Evolutionary conservation across 169 alveolate genomes (phyloP).

Genomic region (Plasmodium billcollinsi): DNA sequence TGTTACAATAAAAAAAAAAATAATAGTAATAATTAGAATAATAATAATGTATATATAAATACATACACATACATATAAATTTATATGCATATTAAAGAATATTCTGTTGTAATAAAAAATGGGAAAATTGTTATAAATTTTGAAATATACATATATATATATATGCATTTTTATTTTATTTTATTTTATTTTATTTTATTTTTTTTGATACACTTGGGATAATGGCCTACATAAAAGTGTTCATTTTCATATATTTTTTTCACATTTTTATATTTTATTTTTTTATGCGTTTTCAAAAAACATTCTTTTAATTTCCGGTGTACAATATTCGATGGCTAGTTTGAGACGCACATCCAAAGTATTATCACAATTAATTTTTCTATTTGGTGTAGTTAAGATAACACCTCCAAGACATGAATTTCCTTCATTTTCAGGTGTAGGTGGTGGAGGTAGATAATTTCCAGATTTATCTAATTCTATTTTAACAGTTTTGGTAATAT

Average conservation of each 20-base stretch:
- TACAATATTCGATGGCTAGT: conserved; percentile 83
- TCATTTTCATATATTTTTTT: not conserved
- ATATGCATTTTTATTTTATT: too few relatives aligned
- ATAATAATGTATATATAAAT: too few relatives aligned
- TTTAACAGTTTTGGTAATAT: conserved; percentile 82
- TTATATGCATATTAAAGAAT: too few relatives aligned
- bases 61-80: too few relatives aligned
- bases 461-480: conserved; percentile 85
- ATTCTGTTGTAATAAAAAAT: too few relatives aligned
- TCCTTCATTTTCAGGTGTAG: conserved; percentile 78
- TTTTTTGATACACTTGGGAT: too few relatives aligned
- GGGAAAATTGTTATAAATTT: too few relatives aligned
- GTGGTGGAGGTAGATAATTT: conserved; percentile 87
- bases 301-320: conserved; percentile 86
- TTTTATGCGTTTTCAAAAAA: conserved; percentile 78
- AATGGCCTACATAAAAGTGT: not conserved
- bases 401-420: conserved; percentile 86
- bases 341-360: conserved; percentile 87
- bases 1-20: too few relatives aligned
- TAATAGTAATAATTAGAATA: too few relatives aligned
- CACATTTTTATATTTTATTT: not conserved
- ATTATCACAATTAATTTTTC: conserved; percentile 87
- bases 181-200: too few relatives aligned
- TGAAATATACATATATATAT: too few relatives aligned
- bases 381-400: conserved; percentile 85